phyloP scores from a whole-genome alignment of 495 filamentous ascomycete species.

The Penicillium fimorum region DNA sequence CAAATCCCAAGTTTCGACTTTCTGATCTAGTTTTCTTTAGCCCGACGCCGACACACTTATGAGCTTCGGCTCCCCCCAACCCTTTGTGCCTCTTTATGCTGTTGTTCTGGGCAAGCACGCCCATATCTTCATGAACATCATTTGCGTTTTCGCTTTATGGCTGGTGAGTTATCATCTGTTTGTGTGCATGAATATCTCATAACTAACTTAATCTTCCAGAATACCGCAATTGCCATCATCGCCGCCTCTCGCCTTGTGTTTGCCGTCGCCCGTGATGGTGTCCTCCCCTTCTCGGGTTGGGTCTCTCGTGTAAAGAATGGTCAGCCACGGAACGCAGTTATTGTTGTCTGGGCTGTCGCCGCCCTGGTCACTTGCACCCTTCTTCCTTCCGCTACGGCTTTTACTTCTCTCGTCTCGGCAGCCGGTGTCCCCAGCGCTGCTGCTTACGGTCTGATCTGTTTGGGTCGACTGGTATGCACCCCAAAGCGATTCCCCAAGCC shows the following conservation, averaged over 20 bases:
- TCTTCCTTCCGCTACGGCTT: constrained; percentile 52
- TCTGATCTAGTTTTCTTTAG: constrained; percentile 20
- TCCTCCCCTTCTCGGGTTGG: constrained; percentile 56
- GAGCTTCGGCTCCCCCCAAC: constrained; percentile 49
- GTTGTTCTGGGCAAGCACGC: constrained; percentile 51
- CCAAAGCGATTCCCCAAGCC: constrained; percentile 47
- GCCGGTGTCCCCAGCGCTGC: constrained; percentile 53
- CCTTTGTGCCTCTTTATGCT: constrained; percentile 54
- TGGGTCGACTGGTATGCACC: constrained; percentile 50
- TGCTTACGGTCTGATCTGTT: constrained; percentile 54
- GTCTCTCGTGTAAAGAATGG: constrained; percentile 50
- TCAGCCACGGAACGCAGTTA: constrained; percentile 54
- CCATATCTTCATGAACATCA: constrained; percentile 54
- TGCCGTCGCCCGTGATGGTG: constrained; percentile 55
- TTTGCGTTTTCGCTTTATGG: constrained; percentile 51
- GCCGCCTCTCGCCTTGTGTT: constrained; percentile 57
- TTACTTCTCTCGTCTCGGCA: constrained; percentile 53
- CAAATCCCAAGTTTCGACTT: not conserved
- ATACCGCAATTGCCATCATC: constrained; percentile 54
- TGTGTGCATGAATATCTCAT: not conserved
- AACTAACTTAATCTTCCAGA: constrained; percentile 28
- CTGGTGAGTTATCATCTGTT: constrained; percentile 31
- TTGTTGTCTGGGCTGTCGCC: constrained; percentile 52
- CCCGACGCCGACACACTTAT: constrained; percentile 40
- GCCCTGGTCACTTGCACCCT: constrained; percentile 53